Evolutionary conservation across 257 asterid genomes (phyloP).

Genomic region (Penstemon newberryi): DNA sequence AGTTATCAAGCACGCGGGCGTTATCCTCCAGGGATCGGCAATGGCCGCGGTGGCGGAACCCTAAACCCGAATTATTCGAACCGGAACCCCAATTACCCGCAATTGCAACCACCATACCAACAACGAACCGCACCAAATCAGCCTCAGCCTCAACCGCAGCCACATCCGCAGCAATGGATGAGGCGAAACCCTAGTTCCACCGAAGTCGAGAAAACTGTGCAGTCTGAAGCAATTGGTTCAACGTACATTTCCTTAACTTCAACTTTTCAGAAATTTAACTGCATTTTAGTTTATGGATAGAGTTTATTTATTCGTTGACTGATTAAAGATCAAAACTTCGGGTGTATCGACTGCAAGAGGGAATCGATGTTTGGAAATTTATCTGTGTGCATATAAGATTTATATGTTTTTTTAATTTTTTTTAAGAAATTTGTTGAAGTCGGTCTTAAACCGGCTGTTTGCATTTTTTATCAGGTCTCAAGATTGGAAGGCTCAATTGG

Average conservation of each 20-base stretch:
- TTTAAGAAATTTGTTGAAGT: neutral
- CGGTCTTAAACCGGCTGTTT: neutral
- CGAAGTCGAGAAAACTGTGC: conserved; percentile 56
- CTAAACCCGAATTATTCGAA: conserved; percentile 20
- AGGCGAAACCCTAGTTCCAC: conserved; percentile 43
- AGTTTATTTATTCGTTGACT: no score
- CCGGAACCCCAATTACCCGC: conserved; percentile 24
- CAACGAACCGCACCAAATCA: conserved; percentile 29
- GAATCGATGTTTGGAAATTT: no score
- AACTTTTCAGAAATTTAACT: neutral
- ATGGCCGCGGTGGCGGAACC: conserved; percentile 35
- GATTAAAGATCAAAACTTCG: no score
- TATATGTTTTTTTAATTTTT: no score
- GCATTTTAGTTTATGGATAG: neutral
- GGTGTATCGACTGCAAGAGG: no score
- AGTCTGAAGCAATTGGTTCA: conserved; percentile 51
- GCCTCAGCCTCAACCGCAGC: neutral
- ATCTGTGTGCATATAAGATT: no score
- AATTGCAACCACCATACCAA: conserved; percentile 24
- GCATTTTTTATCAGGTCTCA: conserved; percentile 23
- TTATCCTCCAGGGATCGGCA: conserved; percentile 43
- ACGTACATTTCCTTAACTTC: conserved; percentile 32
- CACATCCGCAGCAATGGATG: conserved; percentile 53
- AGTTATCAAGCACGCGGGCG: conserved; percentile 28
- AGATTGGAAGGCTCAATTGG: conserved; percentile 32